Evolutionary conservation across 2,329 filamentous ascomycete genomes (phyloP), one percentile per base, ranked within the genome.

Genomic region (Pochonia chlamydosporia): DNA sequence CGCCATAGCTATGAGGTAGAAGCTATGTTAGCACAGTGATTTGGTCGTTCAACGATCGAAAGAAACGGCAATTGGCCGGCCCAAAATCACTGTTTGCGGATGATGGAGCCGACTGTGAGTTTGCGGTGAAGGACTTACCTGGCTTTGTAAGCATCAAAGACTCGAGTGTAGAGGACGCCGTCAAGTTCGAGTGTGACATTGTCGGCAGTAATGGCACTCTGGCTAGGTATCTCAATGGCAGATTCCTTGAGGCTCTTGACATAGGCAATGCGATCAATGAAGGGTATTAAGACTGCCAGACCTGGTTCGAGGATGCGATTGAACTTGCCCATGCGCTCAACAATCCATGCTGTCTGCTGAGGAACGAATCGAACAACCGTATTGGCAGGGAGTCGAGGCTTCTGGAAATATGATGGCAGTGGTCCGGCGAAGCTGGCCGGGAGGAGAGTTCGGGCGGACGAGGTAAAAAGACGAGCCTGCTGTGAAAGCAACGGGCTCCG

Each of bases 291-390:
- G 53, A 99, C 78, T 20, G 93, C 91, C 52, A 99, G 75, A 48
- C 93, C 93, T 3, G 93, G 93, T 59, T 96, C 82, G 43, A 99
- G 74, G 61, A 99, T 96, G 51, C 91, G 81, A 71, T 89, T 86
- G 74, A 96, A 99, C 70, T 91, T 93, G 60, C 93, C 93, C 93
- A 99, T 99, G 63, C 93, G 91, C 79, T 99, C 93, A 48, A 99
- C 93, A 50, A 99, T 92, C 93, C 93, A 99, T 67, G 93, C 93
- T 59, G 92, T 97, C 74, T 99, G 93, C 71, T 99, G 93, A n/a
- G 93, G 93, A 36, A 99, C 93, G 69, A 97, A 99, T 51, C 92
- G 89, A 59, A 99, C 76, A 53, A 99, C 76, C 4, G 93, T 99
- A 71, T 99, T 99, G 57, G 91, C 88, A 24, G 93, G 93, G 44